These are phyloP conservation scores for Quercus phellos DNA, from an alignment of 331 rosid genomes.

Conservation along the genomic window DNA sequence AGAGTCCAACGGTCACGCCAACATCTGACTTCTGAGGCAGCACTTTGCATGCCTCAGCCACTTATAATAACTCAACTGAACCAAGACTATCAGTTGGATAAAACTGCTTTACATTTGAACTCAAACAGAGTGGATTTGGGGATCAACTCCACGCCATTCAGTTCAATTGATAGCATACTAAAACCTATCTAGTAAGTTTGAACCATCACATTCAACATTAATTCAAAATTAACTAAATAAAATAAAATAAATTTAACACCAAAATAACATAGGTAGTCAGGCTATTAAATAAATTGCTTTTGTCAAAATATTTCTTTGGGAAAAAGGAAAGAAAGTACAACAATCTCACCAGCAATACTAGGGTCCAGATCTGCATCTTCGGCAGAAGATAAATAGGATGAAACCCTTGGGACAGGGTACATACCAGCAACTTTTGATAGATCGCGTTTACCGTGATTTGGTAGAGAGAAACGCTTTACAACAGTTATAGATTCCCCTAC, in stretches of 20 bases:
- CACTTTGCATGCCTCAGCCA: not conserved
- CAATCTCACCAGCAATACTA: constrained; percentile 60
- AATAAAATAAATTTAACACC: not conserved
- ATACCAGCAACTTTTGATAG: constrained; percentile 58
- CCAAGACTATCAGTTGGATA: not conserved
- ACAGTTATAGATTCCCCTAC: constrained; percentile 73
- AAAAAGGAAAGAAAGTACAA: not conserved
- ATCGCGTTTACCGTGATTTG: constrained; percentile 60
- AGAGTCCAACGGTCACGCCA: constrained; percentile 2
- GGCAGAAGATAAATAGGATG: constrained; percentile 81
- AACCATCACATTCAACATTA: not conserved
- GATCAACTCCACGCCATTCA: not conserved
- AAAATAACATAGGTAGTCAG: not conserved
- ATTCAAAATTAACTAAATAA: not conserved
- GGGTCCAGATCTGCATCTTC: constrained; percentile 85
- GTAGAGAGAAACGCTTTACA: constrained; percentile 81
- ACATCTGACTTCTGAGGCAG: constrained; percentile 5
- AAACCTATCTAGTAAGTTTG: not conserved
- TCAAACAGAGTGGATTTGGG: not conserved
- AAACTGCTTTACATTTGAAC: constrained; percentile 2
- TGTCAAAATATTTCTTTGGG: not conserved
- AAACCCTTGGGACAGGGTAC: constrained; percentile 75
- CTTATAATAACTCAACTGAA: constrained; percentile 3
- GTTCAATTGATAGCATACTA: not conserved
- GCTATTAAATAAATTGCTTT: not conserved